phyloP scores from a whole-genome alignment of 306 rosid genomes.

The Heteromeles arbutifolia region DNA sequence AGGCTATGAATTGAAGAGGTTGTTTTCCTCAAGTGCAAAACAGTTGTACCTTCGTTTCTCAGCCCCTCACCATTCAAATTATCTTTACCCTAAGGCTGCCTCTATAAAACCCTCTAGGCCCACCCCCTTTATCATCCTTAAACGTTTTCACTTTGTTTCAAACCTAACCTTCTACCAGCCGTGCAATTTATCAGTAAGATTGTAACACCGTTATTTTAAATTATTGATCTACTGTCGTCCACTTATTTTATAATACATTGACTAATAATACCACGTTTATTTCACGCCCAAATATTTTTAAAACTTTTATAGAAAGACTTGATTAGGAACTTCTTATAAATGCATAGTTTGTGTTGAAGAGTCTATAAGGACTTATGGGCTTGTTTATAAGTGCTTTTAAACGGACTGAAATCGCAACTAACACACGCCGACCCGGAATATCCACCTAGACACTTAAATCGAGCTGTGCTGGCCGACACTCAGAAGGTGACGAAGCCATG shows the following conservation, averaged over 20 bases:
- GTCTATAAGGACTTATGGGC: background rate
- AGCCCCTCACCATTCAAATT: constrained; percentile 11
- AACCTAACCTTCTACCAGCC: constrained; percentile 14
- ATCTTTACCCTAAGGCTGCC: background rate
- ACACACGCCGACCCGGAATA: no score
- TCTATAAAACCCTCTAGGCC: constrained; percentile 33
- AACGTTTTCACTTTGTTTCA: constrained; percentile 13
- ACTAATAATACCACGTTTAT: background rate
- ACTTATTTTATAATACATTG: no score
- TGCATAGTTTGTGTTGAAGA: background rate
- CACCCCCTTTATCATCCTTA: constrained; percentile 42
- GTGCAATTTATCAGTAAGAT: background rate
- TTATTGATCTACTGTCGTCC: background rate
- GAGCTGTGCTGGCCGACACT: no score
- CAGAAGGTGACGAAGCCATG: accelerated
- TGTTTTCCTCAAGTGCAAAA: constrained; percentile 53
- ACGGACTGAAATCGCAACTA: no score
- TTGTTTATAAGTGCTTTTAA: no score
- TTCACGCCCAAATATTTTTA: background rate
- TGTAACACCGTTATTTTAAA: background rate
- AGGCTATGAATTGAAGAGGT: constrained; percentile 25
- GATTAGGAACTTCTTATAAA: background rate
- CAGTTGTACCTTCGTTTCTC: constrained; percentile 9
- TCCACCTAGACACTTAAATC: accelerated
- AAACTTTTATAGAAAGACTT: background rate